Percentiles rank a stretch among this genome's conserved stretches.
Evolutionary conservation across 2,329 filamentous ascomycete genomes (phyloP).

Genomic region (Venturia aucupariae): DNA sequence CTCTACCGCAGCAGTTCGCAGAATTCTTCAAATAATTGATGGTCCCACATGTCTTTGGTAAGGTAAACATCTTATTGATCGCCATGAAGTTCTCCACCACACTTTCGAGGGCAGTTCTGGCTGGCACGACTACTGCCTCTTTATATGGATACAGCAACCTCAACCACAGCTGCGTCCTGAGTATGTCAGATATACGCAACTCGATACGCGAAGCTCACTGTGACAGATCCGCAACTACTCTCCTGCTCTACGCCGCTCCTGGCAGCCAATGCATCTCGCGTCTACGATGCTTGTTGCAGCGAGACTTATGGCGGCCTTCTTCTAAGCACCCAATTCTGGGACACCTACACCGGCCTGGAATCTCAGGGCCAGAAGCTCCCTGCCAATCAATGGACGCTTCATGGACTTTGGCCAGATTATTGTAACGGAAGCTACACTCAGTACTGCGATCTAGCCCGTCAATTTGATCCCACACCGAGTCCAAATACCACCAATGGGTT

Average conservation of each 20-base stretch:
- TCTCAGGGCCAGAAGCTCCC: slow-evolving; percentile 49
- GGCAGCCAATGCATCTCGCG: slow-evolving; percentile 25
- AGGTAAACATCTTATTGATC: not conserved
- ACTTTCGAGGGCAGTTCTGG: not conserved
- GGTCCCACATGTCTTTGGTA: not conserved
- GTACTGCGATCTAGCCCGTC: slow-evolving; percentile 56
- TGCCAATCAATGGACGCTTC: slow-evolving; percentile 47
- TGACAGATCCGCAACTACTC: slow-evolving; percentile 20
- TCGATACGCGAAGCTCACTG: slow-evolving; percentile 22
- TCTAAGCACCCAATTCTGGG: slow-evolving; percentile 56
- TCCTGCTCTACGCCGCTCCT: slow-evolving; percentile 41
- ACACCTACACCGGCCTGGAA: slow-evolving; percentile 53
- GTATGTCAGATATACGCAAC: slow-evolving; percentile 21
- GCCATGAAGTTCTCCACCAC: not conserved
- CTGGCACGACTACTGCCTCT: slow-evolving; percentile 23
- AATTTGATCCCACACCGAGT: slow-evolving; percentile 53
- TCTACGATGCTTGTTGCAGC: slow-evolving; percentile 53
- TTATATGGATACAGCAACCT: slow-evolving; percentile 40
- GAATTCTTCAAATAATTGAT: not conserved
- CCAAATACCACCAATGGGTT: slow-evolving; percentile 56
- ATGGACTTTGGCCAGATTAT: slow-evolving; percentile 46
- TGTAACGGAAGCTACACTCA: slow-evolving; percentile 53
- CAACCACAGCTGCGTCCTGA: slow-evolving; percentile 49
- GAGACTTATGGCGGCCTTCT: slow-evolving; percentile 57
- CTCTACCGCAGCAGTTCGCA: not conserved